Conservation (phyloP, 129 eudicot species). For the Solidago caesia region DNA sequence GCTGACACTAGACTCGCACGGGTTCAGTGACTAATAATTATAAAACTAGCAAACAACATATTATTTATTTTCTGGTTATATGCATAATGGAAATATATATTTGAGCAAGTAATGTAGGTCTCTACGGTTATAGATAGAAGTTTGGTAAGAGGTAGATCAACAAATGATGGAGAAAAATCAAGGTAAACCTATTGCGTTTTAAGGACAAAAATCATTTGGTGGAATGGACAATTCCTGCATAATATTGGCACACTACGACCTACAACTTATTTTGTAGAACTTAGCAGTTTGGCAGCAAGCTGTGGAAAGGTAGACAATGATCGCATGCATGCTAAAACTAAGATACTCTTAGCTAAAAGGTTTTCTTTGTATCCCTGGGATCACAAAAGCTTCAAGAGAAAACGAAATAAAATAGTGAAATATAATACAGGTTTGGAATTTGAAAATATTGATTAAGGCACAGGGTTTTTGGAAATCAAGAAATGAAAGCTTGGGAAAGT, state of each 20-base stretch:
- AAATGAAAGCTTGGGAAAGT: slow-evolving; percentile 56
- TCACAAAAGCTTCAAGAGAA: slow-evolving; percentile 5
- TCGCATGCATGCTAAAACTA: slow-evolving; percentile 4
- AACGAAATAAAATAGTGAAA: slow-evolving; percentile 23
- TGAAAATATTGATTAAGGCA: slow-evolving; percentile 53
- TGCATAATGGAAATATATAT: neutral
- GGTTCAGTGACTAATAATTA: neutral
- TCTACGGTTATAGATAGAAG: neutral
- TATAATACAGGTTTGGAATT: slow-evolving; percentile 34
- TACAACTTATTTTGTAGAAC: no score
- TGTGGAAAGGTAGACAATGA: no score
- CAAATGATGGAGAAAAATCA: neutral
- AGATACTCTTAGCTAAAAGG: neutral
- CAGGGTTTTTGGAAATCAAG: slow-evolving; percentile 62
- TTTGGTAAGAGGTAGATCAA: slow-evolving; percentile 14
- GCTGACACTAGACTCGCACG: neutral
- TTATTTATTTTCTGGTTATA: neutral
- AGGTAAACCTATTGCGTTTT: slow-evolving; percentile 11
- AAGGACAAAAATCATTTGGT: slow-evolving; percentile 1
- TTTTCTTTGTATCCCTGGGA: slow-evolving; percentile 1
- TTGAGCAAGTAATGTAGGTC: slow-evolving; percentile 6
- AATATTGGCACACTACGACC: neutral
- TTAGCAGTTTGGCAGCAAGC: no score
- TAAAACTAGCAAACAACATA: neutral
- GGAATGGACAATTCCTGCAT: neutral